Evolutionary conservation across 345 rosid genomes (phyloP), one percentile per base, ranked within the genome.

Genomic region (Pugionium dolabratum): DNA sequence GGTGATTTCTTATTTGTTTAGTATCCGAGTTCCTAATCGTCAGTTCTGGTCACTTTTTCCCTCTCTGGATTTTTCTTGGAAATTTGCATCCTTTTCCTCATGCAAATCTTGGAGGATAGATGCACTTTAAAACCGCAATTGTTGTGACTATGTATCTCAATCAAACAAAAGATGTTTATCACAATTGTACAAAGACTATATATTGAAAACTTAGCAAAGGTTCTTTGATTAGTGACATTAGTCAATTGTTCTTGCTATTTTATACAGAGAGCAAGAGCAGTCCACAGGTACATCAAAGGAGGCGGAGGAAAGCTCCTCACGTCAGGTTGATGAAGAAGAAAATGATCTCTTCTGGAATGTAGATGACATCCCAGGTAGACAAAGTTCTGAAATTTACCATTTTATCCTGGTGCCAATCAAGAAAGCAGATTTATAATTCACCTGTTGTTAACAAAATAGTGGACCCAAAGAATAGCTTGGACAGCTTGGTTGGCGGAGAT

Each of bases 291-390:
- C 79, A n/a, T 31, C 83, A 7, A 59, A 34, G 43, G 82, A 69
- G 77, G 68, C 74, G 9, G 80, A 78, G 58, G 81, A 64, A 70
- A 76, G 67, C 79, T 80, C 71, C 64, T 67, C 79, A 0, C 59
- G 37, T 11, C 71, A 74, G 35, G 77, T 58, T 79, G 57, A 74
- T 46, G 76, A 79, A 69, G 90, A 85, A 67, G 97, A 85, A 25
- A 79, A 76, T 59, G 95, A 87, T 72, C 59, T 70, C 3, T 91
- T 90, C 72, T 94, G 99, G 99, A 78, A 70, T 59, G 81, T 71
- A 26, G 91, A 85, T 75, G 89, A 91, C 45, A 62, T 94, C 72
- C 88, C 90, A 70, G 97, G 99, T 90, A 75, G 41, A 1, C 44
- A 35, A 65, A 58, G 36, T 63, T 55, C n/a, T 63, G 5, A 32